Conservation (phyloP, 2,329 filamentous ascomycete genomes). For the Aureobasidium sp. region DNA sequence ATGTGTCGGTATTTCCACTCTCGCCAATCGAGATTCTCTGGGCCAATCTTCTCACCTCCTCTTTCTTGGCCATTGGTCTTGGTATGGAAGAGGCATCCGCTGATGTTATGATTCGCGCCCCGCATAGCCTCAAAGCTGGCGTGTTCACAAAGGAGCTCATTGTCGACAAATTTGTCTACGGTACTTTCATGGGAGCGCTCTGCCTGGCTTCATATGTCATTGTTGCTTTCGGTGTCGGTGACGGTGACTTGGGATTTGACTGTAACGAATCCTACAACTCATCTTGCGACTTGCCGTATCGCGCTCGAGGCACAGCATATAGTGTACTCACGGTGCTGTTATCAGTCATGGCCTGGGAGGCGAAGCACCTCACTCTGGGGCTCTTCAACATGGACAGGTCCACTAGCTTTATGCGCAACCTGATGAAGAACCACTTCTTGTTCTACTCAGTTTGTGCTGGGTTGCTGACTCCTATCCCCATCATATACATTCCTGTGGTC, state of each 20-base stretch:
- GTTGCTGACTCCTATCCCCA: conserved; percentile 37
- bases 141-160: conserved; percentile 43
- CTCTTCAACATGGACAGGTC: conserved; percentile 39
- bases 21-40: conserved; percentile 43
- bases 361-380: conserved; percentile 39
- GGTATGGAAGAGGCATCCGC: conserved; percentile 40
- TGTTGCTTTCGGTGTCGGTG: conserved; percentile 39
- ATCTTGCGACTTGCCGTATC: conserved; percentile 37
- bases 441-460: conserved; percentile 36
- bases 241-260: conserved; percentile 36
- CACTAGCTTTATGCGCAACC: conserved; percentile 23
- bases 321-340: conserved; percentile 38
- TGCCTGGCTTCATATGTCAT: conserved; percentile 40
- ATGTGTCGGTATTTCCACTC: conserved; percentile 40
- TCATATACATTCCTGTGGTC: conserved; percentile 41
- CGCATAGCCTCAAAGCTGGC: conserved; percentile 36
- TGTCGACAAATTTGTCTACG: conserved; percentile 43
- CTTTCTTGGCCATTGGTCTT: conserved; percentile 42
- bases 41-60: conserved; percentile 43
- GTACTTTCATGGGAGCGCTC: conserved; percentile 39
- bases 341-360: conserved; percentile 43
- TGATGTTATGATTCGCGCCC: conserved; percentile 42
- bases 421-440: conserved; percentile 37
- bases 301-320: conserved; percentile 40
- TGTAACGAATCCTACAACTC: conserved; percentile 40